Conservation (phyloP, 768 basidiomycete species). For the Lactifluus echinatus region DNA sequence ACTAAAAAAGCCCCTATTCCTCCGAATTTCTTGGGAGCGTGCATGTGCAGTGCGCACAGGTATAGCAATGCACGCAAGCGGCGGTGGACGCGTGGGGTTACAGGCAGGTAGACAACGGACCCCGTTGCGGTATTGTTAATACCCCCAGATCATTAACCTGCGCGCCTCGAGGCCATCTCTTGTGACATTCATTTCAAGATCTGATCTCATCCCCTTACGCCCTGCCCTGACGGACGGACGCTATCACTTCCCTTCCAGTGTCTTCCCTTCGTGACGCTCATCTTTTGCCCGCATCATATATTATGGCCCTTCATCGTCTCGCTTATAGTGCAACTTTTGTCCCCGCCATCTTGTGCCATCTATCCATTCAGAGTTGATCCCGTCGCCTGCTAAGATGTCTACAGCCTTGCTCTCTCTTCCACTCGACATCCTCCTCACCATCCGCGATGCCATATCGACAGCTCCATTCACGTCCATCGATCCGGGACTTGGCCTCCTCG, state of each 20-base stretch:
- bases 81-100: not conserved
- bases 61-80: not conserved
- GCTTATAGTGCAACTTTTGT: conserved; percentile 1
- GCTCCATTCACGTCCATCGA: conserved; percentile 8
- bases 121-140: conserved; percentile 10
- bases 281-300: conserved; percentile 1
- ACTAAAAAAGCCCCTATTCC: not conserved
- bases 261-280: conserved; percentile 4
- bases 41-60: not conserved
- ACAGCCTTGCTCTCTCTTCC: conserved; percentile 16
- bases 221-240: conserved; percentile 11
- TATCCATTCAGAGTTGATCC: not conserved
- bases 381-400: not conserved
- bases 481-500: conserved; percentile 11
- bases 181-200: conserved; percentile 4
- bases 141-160: not conserved
- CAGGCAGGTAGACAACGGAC: not conserved
- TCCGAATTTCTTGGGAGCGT: not conserved
- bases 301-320: not conserved
- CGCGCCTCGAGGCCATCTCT: conserved; percentile 5
- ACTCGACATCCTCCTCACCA: conserved; percentile 17
- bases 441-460: conserved; percentile 19
- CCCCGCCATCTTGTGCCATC: not conserved
- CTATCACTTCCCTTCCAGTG: conserved; percentile 7
- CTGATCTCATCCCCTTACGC: conserved; percentile 10